Evolutionary conservation across 2,329 filamentous ascomycete genomes (phyloP), one percentile per base, ranked within the genome.

Genomic region (Botrytis aclada): DNA sequence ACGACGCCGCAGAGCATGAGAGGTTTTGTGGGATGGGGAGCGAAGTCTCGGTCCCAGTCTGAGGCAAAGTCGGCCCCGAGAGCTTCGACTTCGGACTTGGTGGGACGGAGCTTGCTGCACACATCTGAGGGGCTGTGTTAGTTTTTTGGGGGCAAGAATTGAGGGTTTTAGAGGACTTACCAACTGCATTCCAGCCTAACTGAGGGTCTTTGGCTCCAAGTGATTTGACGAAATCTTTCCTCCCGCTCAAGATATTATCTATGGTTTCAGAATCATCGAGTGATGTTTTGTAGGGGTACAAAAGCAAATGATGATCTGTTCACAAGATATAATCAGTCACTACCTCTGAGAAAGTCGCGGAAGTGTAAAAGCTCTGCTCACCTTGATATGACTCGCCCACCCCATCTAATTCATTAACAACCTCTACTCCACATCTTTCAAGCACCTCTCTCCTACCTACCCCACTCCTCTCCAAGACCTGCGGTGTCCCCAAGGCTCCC

Each of bases 381-480:
- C 69, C 88, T 76, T 88, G 84, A 74, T 88, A 87, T 65, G 86
- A 83, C 37, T 84, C 79, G 3, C 88, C 87, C 0, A 89, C 87
- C 4, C 86, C 86, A 0, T 85, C 84, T 1, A 88, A 78, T 64
- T 87, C 82, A 3, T 84, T 81, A 1, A 85, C 77, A 4, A 85
- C 77, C 1, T 84, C 81, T 3, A 90, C 83, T 0, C 83, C 84
- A 0, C 85, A 83, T 29, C 80, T 81, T 60, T 83, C 78, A 2
- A 91, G 83, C 9, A 89, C 77, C 2, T 85, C 82, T 0, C 83
- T 81, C 62, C 84, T 82, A n/a, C 88, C 89, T 1, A 92, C 77
- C 12, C 90, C 90, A 0, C 89, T 92, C 32, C 89, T 82, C 78
- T 92, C 88, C 0, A 92, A 84, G 1, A 92, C 83, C 54, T 79